phyloP scores from a whole-genome alignment of 2,329 filamentous ascomycete genomes.

The Colletotrichum acutatum region DNA sequence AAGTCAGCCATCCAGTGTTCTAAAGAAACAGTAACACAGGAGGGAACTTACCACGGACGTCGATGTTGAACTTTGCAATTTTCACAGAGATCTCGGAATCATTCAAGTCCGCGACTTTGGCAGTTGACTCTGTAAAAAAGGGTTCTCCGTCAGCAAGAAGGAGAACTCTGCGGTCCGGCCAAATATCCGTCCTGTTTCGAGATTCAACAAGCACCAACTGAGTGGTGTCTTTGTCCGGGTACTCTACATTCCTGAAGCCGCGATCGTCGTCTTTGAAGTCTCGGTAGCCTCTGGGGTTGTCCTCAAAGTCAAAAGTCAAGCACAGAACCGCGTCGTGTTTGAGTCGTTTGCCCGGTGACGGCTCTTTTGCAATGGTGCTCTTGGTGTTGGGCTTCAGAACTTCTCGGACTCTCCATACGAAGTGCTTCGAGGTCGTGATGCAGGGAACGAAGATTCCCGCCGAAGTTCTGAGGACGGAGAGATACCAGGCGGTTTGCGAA shows the following conservation, averaged over 20 bases:
- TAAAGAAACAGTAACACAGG: not conserved
- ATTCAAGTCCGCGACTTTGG: not conserved
- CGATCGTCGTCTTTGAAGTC: not conserved
- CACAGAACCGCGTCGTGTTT: not conserved
- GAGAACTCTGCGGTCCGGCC: not conserved
- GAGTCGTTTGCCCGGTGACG: not conserved
- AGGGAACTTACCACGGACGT: not conserved
- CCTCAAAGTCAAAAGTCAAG: constrained; percentile 9
- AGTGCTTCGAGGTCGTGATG: constrained; percentile 12
- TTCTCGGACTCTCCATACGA: constrained; percentile 2
- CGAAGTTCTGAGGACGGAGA: constrained; percentile 18
- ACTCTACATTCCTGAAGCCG: not conserved
- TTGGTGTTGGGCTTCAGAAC: not conserved
- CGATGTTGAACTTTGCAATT: not conserved
- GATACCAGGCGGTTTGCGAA: not conserved
- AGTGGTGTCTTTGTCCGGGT: not conserved
- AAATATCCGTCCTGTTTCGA: not conserved
- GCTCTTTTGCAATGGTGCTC: not conserved
- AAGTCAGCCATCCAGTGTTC: not conserved
- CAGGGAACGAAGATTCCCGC: constrained; percentile 16
- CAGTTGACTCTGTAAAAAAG: not conserved
- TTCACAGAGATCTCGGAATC: not conserved
- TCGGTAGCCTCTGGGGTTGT: constrained; percentile 4
- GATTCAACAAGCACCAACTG: not conserved
- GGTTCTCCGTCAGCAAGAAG: not conserved